Evolutionary conservation across 139 green algal genomes (phyloP).

Genomic region (Nannochloris sp.): DNA sequence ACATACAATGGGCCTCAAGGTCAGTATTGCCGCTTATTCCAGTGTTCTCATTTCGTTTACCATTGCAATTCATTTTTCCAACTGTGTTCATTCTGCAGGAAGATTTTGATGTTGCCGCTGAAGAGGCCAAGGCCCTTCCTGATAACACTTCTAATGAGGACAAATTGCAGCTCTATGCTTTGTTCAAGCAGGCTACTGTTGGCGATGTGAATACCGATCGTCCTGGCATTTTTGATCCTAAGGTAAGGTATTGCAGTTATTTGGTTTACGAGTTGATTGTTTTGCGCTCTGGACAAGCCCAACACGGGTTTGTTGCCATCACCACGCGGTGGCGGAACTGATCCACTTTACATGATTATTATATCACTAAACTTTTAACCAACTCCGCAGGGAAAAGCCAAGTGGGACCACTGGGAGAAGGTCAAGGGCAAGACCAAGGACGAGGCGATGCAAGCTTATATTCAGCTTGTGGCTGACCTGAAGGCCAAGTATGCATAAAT

Average conservation of each 20-base stretch:
- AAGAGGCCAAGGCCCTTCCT: slow-evolving; percentile 41
- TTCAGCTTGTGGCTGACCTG: background rate
- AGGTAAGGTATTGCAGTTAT: slow-evolving; percentile 18
- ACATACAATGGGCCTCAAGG: slow-evolving; percentile 25
- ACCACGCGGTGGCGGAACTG: too few relatives aligned
- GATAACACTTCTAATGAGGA: slow-evolving; percentile 41
- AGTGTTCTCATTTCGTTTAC: background rate
- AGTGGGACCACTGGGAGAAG: slow-evolving; percentile 66
- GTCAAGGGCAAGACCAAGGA: slow-evolving; percentile 37
- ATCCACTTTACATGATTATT: too few relatives aligned
- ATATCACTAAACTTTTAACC: background rate
- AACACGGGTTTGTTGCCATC: too few relatives aligned
- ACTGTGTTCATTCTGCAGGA: slow-evolving; percentile 32
- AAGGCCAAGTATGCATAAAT: slow-evolving; percentile 7
- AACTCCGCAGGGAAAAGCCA: slow-evolving; percentile 35
- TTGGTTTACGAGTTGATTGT: background rate
- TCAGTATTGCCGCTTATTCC: background rate
- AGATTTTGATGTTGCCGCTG: slow-evolving; percentile 60
- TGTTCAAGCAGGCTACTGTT: slow-evolving; percentile 58
- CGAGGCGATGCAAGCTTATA: background rate
- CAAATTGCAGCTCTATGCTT: slow-evolving; percentile 53
- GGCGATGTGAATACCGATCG: slow-evolving; percentile 49
- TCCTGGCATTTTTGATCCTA: slow-evolving; percentile 63
- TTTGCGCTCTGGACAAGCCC: background rate
- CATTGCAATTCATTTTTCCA: background rate